Percentiles rank a stretch among this genome's conserved stretches.
Evolutionary conservation across 805 yeast genomes (phyloP).

Genomic region (Candida peoriensis): DNA sequence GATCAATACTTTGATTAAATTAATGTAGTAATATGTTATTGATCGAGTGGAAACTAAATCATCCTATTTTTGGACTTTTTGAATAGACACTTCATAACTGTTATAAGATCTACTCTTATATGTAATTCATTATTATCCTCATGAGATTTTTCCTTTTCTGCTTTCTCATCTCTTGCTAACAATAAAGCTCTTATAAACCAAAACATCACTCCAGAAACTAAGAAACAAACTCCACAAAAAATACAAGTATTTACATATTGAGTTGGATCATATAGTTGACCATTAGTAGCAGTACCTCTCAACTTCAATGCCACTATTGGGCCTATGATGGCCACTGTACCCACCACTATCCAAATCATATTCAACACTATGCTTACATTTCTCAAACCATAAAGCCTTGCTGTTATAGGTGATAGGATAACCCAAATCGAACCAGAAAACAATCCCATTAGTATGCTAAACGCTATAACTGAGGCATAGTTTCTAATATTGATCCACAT

Average conservation of each 20-base stretch:
- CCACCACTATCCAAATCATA: conserved; percentile 49
- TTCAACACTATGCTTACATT: conserved; percentile 46
- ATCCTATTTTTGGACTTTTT: conserved; percentile 6
- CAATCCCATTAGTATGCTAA: conserved; percentile 48
- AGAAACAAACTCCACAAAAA: conserved; percentile 51
- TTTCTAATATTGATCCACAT: conserved; percentile 57
- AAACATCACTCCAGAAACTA: conserved; percentile 39
- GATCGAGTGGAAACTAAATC: conserved; percentile 1
- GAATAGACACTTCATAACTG: conserved; percentile 1
- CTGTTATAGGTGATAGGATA: conserved; percentile 43
- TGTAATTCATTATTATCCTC: conserved; percentile 25
- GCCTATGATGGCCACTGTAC: conserved; percentile 44
- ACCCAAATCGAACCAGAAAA: conserved; percentile 61
- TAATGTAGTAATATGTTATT: not conserved
- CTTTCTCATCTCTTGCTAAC: conserved; percentile 40
- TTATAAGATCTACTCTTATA: conserved; percentile 9
- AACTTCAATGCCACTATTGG: conserved; percentile 57
- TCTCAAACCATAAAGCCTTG: conserved; percentile 48
- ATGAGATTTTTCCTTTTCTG: conserved; percentile 20
- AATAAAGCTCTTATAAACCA: conserved; percentile 50
- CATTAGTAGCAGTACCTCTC: conserved; percentile 25
- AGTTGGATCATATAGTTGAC: conserved; percentile 28
- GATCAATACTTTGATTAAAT: no score
- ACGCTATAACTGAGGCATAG: conserved; percentile 47
- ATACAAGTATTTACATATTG: conserved; percentile 50